Evolutionary conservation across 306 rosid genomes (phyloP).

Genomic region (Inga oerstediana): DNA sequence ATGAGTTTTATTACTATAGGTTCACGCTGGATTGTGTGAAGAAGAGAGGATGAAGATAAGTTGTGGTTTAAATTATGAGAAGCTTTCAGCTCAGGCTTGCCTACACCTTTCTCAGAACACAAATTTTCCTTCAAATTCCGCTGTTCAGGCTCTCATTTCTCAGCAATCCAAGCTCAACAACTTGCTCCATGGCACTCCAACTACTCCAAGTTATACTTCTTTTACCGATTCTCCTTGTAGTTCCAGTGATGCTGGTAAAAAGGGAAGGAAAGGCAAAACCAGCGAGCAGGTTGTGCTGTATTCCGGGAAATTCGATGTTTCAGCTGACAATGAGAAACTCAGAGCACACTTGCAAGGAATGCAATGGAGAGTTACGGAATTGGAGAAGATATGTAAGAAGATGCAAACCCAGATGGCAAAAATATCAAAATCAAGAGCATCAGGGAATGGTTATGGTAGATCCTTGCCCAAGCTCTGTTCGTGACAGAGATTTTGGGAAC

Average conservation of each 20-base stretch:
- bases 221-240: constrained; percentile 42
- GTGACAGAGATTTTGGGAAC: constrained; percentile 37
- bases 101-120: constrained; percentile 63
- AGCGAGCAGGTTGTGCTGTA: constrained; percentile 62
- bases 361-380: constrained; percentile 87
- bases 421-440: constrained; percentile 63
- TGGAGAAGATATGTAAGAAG: constrained; percentile 80
- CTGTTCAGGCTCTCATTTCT: constrained; percentile 62
- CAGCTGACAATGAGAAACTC: constrained; percentile 62
- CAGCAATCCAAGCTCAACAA: constrained; percentile 71
- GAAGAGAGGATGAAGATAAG: constrained; percentile 79
- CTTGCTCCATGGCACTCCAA: constrained; percentile 45
- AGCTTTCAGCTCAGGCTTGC: constrained; percentile 73
- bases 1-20: constrained; percentile 47
- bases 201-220: constrained; percentile 44
- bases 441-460: constrained; percentile 59
- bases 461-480: constrained; percentile 92
- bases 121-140: constrained; percentile 69
- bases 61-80: constrained; percentile 66
- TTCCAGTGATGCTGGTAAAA: constrained; percentile 33
- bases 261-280: constrained; percentile 48
- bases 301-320: constrained; percentile 57
- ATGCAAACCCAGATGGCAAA: constrained; percentile 82
- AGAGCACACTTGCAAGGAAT: constrained; percentile 82
- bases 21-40: constrained; percentile 74